phyloP scores from a whole-genome alignment of 2,329 filamentous ascomycete genomes.

The Cladosporium sp. region DNA sequence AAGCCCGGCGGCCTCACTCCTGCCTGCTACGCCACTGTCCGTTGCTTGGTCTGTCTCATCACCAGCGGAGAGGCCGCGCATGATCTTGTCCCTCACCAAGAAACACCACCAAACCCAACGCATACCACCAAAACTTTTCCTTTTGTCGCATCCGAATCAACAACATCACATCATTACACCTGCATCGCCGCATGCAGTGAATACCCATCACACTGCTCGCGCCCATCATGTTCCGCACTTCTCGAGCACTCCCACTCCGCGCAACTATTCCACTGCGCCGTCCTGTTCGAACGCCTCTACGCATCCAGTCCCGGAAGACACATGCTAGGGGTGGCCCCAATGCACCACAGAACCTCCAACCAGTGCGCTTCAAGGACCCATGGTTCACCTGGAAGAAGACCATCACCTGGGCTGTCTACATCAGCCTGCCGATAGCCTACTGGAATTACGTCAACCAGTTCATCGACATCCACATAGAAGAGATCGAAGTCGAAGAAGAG shows the following conservation, averaged over 20 bases:
- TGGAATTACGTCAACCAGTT: constrained; percentile 27
- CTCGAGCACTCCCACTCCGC: constrained; percentile 18
- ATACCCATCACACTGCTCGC: neutral
- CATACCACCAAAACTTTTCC: constrained; percentile 12
- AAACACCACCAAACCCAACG: constrained; percentile 4
- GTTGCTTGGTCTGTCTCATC: neutral
- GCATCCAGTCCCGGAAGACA: constrained; percentile 3
- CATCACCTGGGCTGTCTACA: constrained; percentile 7
- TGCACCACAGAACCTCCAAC: constrained; percentile 3
- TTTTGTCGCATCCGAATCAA: constrained; percentile 5
- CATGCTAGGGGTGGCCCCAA: neutral
- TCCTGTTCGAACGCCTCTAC: neutral
- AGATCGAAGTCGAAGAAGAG: constrained; percentile 28
- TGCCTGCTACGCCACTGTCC: constrained; percentile 2
- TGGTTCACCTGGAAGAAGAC: constrained; percentile 19
- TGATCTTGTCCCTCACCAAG: neutral
- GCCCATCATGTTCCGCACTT: constrained; percentile 14
- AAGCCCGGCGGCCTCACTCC: neutral
- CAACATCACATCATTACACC: neutral
- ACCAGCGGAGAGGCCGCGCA: neutral
- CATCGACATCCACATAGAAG: constrained; percentile 33
- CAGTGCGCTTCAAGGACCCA: constrained; percentile 20
- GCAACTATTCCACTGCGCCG: constrained; percentile 6
- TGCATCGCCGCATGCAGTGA: constrained; percentile 3
- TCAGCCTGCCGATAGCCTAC: constrained; percentile 23